Percentiles rank a stretch among this genome's conserved stretches.
Conservation (phyloP, 495 filamentous ascomycete species). For the Lepidopterella palustris region DNA sequence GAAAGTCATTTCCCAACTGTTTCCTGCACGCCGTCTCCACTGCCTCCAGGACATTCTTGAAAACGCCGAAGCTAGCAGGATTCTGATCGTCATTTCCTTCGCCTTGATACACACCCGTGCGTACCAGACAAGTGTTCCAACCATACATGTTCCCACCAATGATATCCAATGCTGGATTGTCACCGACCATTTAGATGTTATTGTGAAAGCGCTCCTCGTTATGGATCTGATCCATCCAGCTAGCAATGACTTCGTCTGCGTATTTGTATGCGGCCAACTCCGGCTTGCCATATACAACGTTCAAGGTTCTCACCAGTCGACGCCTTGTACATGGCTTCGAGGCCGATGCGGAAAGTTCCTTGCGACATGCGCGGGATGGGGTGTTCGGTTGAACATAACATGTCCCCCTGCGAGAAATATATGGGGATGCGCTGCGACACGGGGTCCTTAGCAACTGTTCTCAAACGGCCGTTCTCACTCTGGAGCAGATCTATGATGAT, state of each 20-base stretch:
- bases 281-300: constrained; percentile 80
- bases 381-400: constrained; percentile 73
- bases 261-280: constrained; percentile 76
- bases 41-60: constrained; percentile 33
- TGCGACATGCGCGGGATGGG: constrained; percentile 66
- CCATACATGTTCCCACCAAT: constrained; percentile 75
- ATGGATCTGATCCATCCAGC: constrained; percentile 72
- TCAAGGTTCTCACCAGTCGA: constrained; percentile 67
- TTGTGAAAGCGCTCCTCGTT: constrained; percentile 61
- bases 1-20: constrained; percentile 32
- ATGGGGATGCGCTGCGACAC: constrained; percentile 63
- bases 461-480: constrained; percentile 61
- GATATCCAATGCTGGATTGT: constrained; percentile 75
- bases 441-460: constrained; percentile 62
- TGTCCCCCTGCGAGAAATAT: constrained; percentile 70
- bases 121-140: constrained; percentile 69
- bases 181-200: constrained; percentile 78
- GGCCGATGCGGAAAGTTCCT: constrained; percentile 67
- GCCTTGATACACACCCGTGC: constrained; percentile 56
- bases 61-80: constrained; percentile 35
- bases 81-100: constrained; percentile 36
- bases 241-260: constrained; percentile 66
- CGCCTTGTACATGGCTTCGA: constrained; percentile 74
- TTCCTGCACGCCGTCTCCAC: constrained; percentile 32
- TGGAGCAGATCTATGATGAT: constrained; percentile 80